phyloP scores from a whole-genome alignment of 441 rosid genomes.

The Theobroma grandiflorum region DNA sequence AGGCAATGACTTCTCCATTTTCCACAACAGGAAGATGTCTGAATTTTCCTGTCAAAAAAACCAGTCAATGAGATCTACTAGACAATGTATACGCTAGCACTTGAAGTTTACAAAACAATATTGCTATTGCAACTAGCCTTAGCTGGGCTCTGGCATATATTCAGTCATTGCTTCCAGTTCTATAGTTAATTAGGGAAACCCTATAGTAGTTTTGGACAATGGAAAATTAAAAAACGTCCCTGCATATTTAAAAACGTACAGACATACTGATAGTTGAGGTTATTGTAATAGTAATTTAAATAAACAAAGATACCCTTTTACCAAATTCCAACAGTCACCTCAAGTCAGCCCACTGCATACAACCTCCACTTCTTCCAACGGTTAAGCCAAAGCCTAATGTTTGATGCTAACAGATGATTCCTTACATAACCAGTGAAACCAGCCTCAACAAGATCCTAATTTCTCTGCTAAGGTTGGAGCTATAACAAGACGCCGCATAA shows the following conservation, averaged over 20 bases:
- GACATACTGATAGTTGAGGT: neutral
- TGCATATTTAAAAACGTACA: neutral
- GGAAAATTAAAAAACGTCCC: neutral
- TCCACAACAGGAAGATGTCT: slow-evolving; percentile 97
- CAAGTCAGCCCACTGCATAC: neutral
- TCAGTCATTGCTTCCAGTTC: neutral
- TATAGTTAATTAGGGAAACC: neutral
- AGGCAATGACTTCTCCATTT: slow-evolving; percentile 95
- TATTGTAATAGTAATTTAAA: neutral
- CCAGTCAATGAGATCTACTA: neutral
- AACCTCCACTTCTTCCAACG: neutral
- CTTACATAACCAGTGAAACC: neutral
- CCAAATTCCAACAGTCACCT: neutral
- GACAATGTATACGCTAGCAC: neutral
- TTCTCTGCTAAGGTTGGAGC: neutral
- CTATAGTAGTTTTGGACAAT: neutral
- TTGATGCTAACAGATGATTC: slow-evolving; percentile 12
- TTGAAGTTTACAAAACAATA: neutral
- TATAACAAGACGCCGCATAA: neutral
- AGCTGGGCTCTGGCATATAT: neutral
- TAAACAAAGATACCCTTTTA: neutral
- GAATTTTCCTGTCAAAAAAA: slow-evolving; percentile 67
- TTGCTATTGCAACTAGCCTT: neutral
- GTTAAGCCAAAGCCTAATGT: slow-evolving; percentile 8
- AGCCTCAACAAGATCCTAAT: neutral